These are phyloP conservation scores for Lipomyces starkeyi DNA, from an alignment of 805 yeast genomes.

Conservation along the genomic window DNA sequence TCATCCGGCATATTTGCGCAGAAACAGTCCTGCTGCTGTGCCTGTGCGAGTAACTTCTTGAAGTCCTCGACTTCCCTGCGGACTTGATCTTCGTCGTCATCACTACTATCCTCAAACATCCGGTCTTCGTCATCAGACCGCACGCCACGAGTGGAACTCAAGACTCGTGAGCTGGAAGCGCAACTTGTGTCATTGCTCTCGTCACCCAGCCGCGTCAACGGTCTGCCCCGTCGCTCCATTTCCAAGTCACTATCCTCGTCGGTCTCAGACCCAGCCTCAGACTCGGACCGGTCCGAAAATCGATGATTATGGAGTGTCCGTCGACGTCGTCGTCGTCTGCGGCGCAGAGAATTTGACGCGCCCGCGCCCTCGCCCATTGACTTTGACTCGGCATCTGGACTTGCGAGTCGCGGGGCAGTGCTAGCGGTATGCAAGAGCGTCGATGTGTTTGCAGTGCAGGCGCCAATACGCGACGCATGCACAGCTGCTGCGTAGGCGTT, in stretches of 20 bases:
- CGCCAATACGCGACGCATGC: not conserved
- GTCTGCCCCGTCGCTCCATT: constrained; percentile 22
- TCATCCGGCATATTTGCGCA: not conserved
- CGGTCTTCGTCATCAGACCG: constrained; percentile 18
- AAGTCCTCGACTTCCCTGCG: constrained; percentile 24
- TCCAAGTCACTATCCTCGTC: constrained; percentile 1
- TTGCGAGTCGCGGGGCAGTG: not conserved
- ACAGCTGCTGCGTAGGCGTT: not conserved
- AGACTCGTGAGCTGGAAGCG: constrained; percentile 17
- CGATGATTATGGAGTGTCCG: constrained; percentile 19
- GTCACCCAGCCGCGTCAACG: constrained; percentile 25
- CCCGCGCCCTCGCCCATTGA: not conserved
- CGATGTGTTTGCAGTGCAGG: not conserved
- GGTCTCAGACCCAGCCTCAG: constrained; percentile 3
- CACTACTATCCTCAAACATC: not conserved
- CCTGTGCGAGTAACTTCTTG: constrained; percentile 20
- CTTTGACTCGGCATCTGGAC: not conserved
- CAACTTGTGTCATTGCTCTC: not conserved
- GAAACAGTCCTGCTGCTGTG: constrained; percentile 10
- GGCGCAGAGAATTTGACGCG: not conserved
- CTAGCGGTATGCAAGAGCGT: not conserved
- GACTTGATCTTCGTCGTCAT: constrained; percentile 8
- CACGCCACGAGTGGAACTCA: constrained; percentile 18
- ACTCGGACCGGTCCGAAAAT: constrained; percentile 30
- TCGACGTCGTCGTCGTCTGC: constrained; percentile 18